These are phyloP conservation scores for Bruguiera hainesii DNA, from an alignment of 441 rosid genomes.

Conservation along the genomic window DNA sequence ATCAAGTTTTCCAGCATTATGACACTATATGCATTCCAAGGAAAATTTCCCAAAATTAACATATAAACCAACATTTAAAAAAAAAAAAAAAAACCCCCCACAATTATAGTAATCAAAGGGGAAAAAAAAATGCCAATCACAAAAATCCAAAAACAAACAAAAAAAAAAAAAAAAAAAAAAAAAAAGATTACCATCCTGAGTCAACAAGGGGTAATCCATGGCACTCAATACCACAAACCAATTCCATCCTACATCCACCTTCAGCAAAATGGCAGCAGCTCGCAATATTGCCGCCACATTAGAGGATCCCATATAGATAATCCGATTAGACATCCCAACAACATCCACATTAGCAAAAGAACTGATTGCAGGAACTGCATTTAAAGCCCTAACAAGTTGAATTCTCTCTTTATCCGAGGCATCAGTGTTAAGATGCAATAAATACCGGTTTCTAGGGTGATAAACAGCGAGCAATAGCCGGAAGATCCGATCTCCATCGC, in stretches of 20 bases:
- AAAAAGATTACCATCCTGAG: conserved; percentile 65
- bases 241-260: conserved; percentile 71
- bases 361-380: conserved; percentile 62
- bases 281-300: conserved; percentile 58
- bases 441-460: conserved; percentile 89
- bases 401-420: conserved; percentile 76
- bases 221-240: conserved; percentile 87
- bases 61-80: background rate
- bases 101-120: background rate
- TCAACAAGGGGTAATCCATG: conserved; percentile 70
- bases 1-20: background rate
- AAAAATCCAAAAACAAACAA: conserved; percentile 7
- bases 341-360: conserved; percentile 86
- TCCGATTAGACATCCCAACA: conserved; percentile 65
- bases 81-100: background rate
- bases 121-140: conserved; percentile 5
- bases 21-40: background rate
- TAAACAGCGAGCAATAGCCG: conserved; percentile 79
- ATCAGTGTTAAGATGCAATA: conserved; percentile 78
- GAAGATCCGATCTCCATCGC: conserved; percentile 68
- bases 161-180: background rate
- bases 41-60: background rate
- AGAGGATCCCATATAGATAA: conserved; percentile 72
- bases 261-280: conserved; percentile 77
- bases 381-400: conserved; percentile 47